Base-by-base conservation (phyloP, 345 rosid species). In the Citrus mangshanensis region DNA sequence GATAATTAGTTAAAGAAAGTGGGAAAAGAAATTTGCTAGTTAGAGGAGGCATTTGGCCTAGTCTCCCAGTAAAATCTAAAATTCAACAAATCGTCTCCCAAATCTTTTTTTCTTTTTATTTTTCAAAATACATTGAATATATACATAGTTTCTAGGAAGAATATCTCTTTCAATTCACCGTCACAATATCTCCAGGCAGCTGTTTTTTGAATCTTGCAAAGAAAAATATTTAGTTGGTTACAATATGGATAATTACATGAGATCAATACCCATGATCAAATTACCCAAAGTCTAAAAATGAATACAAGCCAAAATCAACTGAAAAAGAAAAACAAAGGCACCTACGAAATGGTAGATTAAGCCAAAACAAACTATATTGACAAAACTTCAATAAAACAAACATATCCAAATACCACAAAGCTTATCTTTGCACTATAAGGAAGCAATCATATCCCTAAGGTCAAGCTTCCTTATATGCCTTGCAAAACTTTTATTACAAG, bases 381-480 rank as follows among this genome's bases (percentile, higher is more conserved):
- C 40, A 12, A 46, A 68, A 56, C 42, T 8, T 34, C 13, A 34
- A 35, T n/a, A 21, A 66, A 28, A 28, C 18, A 61, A 24, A 61
- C 59, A 74, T 68, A 80, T 21, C 42, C 58, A 69, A 68, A 49
- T 66, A 27, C 42, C 58, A 27, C 71, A 66, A 27, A 19, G 24
- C 35, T 9, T 22, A 56, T 42, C 78, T 28, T 46, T 63, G 19
- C 25, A 55, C 25, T 25, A 35, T 21, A 68, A 67, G 78, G 65
- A 77, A 79, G 81, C 78, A 73, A 81, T 77, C 84, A 73, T 67
- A 24, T 72, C 80, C 70, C 51, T 70, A 7, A 66, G 80, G 78
- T 81, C 81, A 81, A 66, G 77, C 77, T 73, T 75, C 54, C 24
- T 2, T n/a, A 16, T 22, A 21, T 58, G 18, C 46, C 34, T 63